A percentile compares a stretch with the other conserved stretches of the same genome.
phyloP scores from a whole-genome alignment of 1,284 basidiomycete species.

The Trichosporon inkin region DNA sequence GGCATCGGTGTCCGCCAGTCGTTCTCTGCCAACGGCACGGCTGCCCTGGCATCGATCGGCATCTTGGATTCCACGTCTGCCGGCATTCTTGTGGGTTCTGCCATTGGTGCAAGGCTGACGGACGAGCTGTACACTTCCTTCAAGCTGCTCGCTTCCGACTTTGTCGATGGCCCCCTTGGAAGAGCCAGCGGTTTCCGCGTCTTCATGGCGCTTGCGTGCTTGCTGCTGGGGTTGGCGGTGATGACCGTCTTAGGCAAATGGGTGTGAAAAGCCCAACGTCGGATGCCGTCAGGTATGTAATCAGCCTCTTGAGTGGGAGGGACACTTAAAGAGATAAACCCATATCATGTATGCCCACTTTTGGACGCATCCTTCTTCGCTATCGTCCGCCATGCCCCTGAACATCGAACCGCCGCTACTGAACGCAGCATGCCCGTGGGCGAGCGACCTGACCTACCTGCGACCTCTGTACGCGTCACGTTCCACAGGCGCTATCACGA shows the following conservation, averaged over 20 bases:
- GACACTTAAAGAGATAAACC: not conserved
- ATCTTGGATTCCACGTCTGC: slow-evolving; percentile 65
- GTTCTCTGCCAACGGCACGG: slow-evolving; percentile 35
- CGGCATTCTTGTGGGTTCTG: slow-evolving; percentile 61
- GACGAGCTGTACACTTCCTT: slow-evolving; percentile 32
- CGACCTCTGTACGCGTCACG: slow-evolving; percentile 14
- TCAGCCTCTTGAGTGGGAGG: not conserved
- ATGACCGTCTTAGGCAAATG: slow-evolving; percentile 48
- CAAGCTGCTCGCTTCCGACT: slow-evolving; percentile 32
- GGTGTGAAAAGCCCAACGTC: slow-evolving; percentile 25
- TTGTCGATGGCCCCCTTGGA: slow-evolving; percentile 27
- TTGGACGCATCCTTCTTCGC: no score
- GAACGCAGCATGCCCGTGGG: slow-evolving; percentile 25
- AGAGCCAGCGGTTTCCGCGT: slow-evolving; percentile 23
- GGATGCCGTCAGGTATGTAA: not conserved
- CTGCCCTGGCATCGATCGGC: slow-evolving; percentile 35
- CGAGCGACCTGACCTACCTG: slow-evolving; percentile 14
- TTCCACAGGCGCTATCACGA: slow-evolving; percentile 21
- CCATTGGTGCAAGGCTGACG: not conserved
- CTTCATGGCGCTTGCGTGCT: slow-evolving; percentile 23
- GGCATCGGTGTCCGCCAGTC: slow-evolving; percentile 35
- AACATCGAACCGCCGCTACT: slow-evolving; percentile 17
- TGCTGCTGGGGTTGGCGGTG: slow-evolving; percentile 32
- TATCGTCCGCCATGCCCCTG: not conserved
- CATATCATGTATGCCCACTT: slow-evolving; percentile 5